A percentile compares a stretch with the other conserved stretches of the same genome.
phyloP scores from a whole-genome alignment of 306 rosid species.

The Rosa lucieae region DNA sequence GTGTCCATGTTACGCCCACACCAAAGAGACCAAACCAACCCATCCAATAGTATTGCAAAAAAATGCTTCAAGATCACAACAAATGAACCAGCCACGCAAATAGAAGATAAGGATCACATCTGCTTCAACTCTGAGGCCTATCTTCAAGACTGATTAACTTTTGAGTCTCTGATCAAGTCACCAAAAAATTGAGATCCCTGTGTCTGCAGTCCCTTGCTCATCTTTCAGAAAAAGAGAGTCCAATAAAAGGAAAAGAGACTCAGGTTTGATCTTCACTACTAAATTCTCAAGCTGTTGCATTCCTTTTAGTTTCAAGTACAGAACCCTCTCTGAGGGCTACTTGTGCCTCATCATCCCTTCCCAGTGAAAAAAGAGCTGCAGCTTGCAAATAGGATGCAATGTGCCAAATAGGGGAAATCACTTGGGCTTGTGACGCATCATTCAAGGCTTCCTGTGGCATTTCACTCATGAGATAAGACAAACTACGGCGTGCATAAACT shows the following conservation, averaged over 20 bases:
- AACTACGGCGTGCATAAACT: conserved; percentile 86
- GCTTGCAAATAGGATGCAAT: conserved; percentile 82
- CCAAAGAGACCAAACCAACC: conserved; percentile 40
- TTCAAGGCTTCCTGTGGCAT: conserved; percentile 81
- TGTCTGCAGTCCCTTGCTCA: conserved; percentile 30
- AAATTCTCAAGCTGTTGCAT: conserved; percentile 34
- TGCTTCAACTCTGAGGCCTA: conserved; percentile 22
- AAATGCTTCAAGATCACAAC: conserved; percentile 54
- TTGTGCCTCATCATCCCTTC: conserved; percentile 70
- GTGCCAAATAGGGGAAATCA: conserved; percentile 79
- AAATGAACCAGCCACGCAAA: conserved; percentile 49
- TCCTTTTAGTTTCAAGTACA: conserved; percentile 62
- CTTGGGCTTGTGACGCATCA: conserved; percentile 81
- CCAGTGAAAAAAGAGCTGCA: conserved; percentile 56
- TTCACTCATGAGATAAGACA: conserved; percentile 63
- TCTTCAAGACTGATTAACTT: conserved; percentile 24
- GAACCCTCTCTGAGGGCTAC: conserved; percentile 79
- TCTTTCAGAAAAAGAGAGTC: conserved; percentile 27
- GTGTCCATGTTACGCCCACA: conserved; percentile 29
- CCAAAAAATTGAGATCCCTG: conserved; percentile 44
- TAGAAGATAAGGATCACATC: conserved; percentile 38
- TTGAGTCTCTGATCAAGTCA: conserved; percentile 22
- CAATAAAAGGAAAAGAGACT: conserved; percentile 22
- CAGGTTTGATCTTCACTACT: conserved; percentile 4
- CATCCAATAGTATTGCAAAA: conserved; percentile 47